Evolutionary conservation across 2,329 filamentous ascomycete species (phyloP).

Genomic region (Colletotrichum musae): DNA sequence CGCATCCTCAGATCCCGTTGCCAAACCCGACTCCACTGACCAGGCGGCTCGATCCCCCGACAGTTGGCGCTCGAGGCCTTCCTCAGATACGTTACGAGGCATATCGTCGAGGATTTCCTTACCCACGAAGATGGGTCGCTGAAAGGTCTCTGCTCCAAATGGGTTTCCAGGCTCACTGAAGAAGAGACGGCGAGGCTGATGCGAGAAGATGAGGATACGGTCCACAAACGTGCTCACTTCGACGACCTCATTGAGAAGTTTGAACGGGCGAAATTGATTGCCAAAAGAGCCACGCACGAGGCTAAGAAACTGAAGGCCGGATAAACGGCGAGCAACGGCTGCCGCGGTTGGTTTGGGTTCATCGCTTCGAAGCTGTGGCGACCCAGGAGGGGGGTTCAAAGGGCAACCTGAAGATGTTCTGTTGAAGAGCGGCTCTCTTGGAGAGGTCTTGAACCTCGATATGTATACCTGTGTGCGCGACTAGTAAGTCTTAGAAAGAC

Average conservation of each 20-base stretch:
- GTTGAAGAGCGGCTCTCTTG: no score
- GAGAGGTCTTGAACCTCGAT: no score
- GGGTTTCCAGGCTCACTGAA: constrained; percentile 40
- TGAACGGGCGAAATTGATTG: constrained; percentile 43
- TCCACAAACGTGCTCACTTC: constrained; percentile 27
- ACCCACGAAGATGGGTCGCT: constrained; percentile 43
- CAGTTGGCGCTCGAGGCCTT: constrained; percentile 45
- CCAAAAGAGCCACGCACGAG: constrained; percentile 39
- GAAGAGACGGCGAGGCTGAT: constrained; percentile 44
- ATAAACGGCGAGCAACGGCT: no score
- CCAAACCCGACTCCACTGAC: no score
- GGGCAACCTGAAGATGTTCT: no score
- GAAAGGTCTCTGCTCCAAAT: constrained; percentile 44
- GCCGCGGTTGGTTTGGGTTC: no score
- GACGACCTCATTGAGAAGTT: constrained; percentile 24
- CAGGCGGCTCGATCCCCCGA: no score
- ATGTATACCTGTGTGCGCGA: no score
- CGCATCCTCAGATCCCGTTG: neutral
- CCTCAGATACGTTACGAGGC: constrained; percentile 44
- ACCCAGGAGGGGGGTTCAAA: no score
- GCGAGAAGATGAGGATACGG: constrained; percentile 44
- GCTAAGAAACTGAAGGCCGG: neutral
- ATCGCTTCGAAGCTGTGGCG: no score
- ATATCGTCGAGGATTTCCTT: constrained; percentile 46
- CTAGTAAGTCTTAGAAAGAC: no score